Percentiles rank a stretch among this genome's conserved stretches.
Conservation (phyloP, 192 early-diverging fungal species). For the Rhizoclosmatium sp. region DNA sequence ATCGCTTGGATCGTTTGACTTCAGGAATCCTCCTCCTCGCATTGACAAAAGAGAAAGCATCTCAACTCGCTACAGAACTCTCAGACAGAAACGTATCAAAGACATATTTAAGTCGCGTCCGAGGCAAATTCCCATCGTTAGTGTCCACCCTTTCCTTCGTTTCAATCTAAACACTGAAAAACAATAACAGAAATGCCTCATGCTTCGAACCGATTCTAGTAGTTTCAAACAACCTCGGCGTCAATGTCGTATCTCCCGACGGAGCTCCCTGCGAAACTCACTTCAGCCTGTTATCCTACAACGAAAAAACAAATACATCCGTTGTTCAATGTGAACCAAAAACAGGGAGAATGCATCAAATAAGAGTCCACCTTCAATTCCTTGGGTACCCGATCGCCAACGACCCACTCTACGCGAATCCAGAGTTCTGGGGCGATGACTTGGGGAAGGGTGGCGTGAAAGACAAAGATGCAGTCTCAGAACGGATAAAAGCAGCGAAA, state of each 20-base stretch:
- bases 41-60: conserved; percentile 58
- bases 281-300: conserved; percentile 73
- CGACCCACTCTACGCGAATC: conserved; percentile 87
- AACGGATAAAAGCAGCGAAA: conserved; percentile 28
- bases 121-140: conserved; percentile 86
- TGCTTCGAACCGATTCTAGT: conserved; percentile 87
- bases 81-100: conserved; percentile 75
- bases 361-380: conserved; percentile 94
- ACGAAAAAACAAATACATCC: conserved; percentile 65
- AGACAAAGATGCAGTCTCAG: conserved; percentile 31
- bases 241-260: conserved; percentile 80
- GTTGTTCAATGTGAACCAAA: conserved; percentile 83
- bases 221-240: conserved; percentile 84
- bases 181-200: conserved; percentile 18
- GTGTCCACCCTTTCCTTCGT: conserved; percentile 7
- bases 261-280: conserved; percentile 86
- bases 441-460: conserved; percentile 61
- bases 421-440: conserved; percentile 71
- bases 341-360: conserved; percentile 96
- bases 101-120: conserved; percentile 87
- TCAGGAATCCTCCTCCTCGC: conserved; percentile 91
- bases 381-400: conserved; percentile 94
- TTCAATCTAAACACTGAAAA: neutral
- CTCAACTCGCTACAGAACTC: conserved; percentile 72
- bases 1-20: conserved; percentile 92